Percentiles rank a stretch among this genome's conserved stretches.
phyloP scores from a whole-genome alignment of 768 basidiomycete species.

The Amanita pallidorosea region DNA sequence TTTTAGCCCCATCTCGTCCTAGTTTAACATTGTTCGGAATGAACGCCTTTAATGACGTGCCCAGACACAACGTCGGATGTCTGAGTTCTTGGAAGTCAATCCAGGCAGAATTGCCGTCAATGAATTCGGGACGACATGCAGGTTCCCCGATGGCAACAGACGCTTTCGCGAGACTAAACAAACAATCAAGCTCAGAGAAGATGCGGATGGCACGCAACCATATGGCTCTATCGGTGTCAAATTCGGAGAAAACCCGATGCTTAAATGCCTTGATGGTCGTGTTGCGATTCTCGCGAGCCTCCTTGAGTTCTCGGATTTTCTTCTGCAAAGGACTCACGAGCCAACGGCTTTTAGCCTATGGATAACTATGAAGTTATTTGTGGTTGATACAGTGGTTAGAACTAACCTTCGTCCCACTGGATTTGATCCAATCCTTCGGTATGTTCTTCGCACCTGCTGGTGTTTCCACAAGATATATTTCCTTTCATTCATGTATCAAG shows the following conservation, averaged over 20 bases:
- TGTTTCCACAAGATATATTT: slow-evolving; percentile 84
- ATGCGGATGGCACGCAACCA: slow-evolving; percentile 83
- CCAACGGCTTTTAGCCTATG: slow-evolving; percentile 67
- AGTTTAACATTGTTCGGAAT: slow-evolving; percentile 91
- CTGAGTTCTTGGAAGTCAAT: slow-evolving; percentile 84
- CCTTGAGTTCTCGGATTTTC: slow-evolving; percentile 76
- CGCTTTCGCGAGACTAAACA: slow-evolving; percentile 84
- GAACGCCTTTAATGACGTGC: slow-evolving; percentile 55
- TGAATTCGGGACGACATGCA: slow-evolving; percentile 81
- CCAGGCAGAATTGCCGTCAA: slow-evolving; percentile 70
- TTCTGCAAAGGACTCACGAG: slow-evolving; percentile 60
- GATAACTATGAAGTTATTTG: neutral
- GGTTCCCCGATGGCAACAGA: slow-evolving; percentile 90
- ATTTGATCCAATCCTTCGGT: slow-evolving; percentile 82
- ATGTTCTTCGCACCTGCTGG: slow-evolving; percentile 46
- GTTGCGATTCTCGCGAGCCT: slow-evolving; percentile 83
- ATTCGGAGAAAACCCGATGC: slow-evolving; percentile 65
- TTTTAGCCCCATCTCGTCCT: slow-evolving; percentile 63
- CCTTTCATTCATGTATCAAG: slow-evolving; percentile 30
- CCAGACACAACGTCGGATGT: slow-evolving; percentile 77
- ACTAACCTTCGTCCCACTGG: slow-evolving; percentile 65
- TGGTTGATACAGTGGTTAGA: neutral
- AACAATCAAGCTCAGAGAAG: slow-evolving; percentile 92
- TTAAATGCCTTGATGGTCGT: slow-evolving; percentile 79
- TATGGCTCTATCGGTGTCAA: slow-evolving; percentile 66